phyloP scores from a whole-genome alignment of 1,284 basidiomycete species.

The Lignosus rhinocerotis region DNA sequence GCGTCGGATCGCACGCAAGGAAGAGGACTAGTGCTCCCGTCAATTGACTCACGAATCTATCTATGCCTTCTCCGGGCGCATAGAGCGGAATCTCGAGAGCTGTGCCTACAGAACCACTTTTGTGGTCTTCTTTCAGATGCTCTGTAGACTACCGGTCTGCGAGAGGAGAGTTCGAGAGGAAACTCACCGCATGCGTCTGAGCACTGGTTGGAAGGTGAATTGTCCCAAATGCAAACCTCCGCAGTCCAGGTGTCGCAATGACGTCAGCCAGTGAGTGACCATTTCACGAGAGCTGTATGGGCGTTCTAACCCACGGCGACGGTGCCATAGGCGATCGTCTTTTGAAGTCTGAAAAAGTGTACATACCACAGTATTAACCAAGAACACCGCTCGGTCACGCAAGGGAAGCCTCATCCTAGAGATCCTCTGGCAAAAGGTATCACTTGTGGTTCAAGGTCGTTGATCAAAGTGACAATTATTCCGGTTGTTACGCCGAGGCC shows the following conservation, averaged over 20 bases:
- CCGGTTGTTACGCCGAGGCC: too few relatives aligned
- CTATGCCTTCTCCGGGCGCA: neutral
- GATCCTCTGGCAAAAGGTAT: too few relatives aligned
- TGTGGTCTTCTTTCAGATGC: neutral
- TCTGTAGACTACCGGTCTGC: neutral
- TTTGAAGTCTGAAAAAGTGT: too few relatives aligned
- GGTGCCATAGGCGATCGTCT: too few relatives aligned
- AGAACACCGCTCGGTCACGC: too few relatives aligned
- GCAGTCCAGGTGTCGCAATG: neutral
- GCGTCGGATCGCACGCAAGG: neutral
- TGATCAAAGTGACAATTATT: too few relatives aligned
- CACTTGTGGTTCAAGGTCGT: too few relatives aligned
- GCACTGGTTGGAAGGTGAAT: neutral
- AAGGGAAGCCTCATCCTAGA: too few relatives aligned
- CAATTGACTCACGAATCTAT: neutral
- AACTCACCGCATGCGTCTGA: neutral
- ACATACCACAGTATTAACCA: too few relatives aligned
- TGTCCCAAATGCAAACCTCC: neutral
- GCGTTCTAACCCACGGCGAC: too few relatives aligned
- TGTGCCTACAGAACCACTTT: neutral
- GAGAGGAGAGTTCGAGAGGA: neutral
- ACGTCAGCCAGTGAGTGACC: neutral
- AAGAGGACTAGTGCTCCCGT: neutral
- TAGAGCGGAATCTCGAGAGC: neutral
- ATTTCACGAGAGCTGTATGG: too few relatives aligned